phyloP scores from a whole-genome alignment of 306 rosid genomes.

The Potentilla sterilis region DNA sequence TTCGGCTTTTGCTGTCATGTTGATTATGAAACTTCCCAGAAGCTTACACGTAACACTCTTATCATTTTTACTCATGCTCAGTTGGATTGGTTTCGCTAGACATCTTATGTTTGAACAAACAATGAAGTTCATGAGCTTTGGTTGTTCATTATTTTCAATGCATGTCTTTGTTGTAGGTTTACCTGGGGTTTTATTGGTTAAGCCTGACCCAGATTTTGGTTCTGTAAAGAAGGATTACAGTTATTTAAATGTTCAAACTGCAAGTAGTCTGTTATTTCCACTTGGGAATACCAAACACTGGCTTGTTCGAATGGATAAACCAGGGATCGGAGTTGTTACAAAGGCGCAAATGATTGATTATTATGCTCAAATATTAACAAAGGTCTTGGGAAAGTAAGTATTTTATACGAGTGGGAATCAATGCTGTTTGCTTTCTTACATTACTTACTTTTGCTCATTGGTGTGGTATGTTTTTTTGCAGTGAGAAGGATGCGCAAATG shows the following conservation, averaged over 20 bases:
- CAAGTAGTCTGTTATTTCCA: slow-evolving; percentile 51
- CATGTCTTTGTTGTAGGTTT: slow-evolving; percentile 44
- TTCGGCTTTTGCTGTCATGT: slow-evolving; percentile 75
- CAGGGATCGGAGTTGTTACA: slow-evolving; percentile 72
- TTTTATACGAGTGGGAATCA: not conserved
- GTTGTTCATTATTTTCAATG: not conserved
- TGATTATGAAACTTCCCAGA: slow-evolving; percentile 55
- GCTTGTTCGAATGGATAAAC: slow-evolving; percentile 79
- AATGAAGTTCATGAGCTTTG: too few species aligned
- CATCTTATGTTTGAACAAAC: too few species aligned
- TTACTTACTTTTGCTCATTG: slow-evolving; percentile 16
- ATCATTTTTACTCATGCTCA: not conserved
- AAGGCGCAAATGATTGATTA: slow-evolving; percentile 90
- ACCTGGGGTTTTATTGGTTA: slow-evolving; percentile 55
- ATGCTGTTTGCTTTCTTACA: slow-evolving; percentile 7
- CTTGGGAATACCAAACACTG: slow-evolving; percentile 65
- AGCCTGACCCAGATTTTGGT: slow-evolving; percentile 54
- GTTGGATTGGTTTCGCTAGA: not conserved
- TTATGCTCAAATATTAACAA: slow-evolving; percentile 69
- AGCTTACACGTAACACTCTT: slow-evolving; percentile 53
- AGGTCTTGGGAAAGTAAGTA: slow-evolving; percentile 78
- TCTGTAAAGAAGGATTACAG: slow-evolving; percentile 50
- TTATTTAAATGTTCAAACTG: slow-evolving; percentile 36
- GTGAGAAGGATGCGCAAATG: slow-evolving; percentile 88
- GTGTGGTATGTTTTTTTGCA: slow-evolving; percentile 34